These are phyloP conservation scores for Microglena sp. DNA, from an alignment of 139 green algal genomes.

Conservation along the genomic window DNA sequence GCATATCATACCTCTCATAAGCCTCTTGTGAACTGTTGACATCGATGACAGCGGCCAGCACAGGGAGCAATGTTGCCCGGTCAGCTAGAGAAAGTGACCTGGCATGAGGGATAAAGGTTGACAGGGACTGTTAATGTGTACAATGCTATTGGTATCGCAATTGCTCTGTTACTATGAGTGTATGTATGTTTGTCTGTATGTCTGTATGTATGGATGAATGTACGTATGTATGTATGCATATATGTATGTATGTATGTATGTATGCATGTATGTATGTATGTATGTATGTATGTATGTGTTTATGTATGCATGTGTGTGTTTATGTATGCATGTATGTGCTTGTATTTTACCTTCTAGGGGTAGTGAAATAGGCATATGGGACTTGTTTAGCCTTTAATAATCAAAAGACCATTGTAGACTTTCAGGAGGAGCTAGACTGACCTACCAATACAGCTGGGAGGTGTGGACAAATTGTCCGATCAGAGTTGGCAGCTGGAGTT, in stretches of 20 bases:
- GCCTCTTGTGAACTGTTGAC: constrained; percentile 43
- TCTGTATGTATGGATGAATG: background rate
- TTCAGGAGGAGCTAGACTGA: no score
- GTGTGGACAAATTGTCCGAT: constrained; percentile 80
- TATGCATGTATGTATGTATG: background rate
- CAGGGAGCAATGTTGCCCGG: constrained; percentile 70
- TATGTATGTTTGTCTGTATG: background rate
- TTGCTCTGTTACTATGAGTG: background rate
- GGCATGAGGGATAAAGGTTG: background rate
- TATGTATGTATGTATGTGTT: background rate
- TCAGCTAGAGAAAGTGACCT: constrained; percentile 40
- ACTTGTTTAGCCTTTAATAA: no score
- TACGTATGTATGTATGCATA: background rate
- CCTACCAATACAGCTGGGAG: constrained; percentile 51
- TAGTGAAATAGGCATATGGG: no score
- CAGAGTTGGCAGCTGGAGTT: constrained; percentile 63
- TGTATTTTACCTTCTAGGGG: no score
- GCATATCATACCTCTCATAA: background rate
- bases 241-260: background rate
- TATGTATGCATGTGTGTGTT: background rate
- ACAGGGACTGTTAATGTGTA: no score
- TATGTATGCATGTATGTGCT: background rate
- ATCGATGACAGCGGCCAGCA: constrained; percentile 65
- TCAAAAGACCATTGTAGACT: no score
- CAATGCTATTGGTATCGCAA: background rate